Conservation (phyloP, 1,139 yeast genomes). For the Yamadazyma friedrichii region DNA sequence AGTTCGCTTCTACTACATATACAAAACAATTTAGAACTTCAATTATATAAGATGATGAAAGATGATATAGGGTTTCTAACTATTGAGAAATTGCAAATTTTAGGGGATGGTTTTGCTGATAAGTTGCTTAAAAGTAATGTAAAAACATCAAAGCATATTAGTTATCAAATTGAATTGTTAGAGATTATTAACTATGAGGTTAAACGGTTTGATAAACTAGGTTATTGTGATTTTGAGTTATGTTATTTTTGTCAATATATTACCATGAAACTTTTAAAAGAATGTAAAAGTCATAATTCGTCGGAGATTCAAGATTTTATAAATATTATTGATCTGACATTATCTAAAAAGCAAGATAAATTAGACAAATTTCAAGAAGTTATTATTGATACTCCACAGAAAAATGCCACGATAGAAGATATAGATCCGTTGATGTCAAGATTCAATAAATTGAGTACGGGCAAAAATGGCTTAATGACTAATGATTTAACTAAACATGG, state of each 20-base stretch:
- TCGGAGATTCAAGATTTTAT: constrained; percentile 21
- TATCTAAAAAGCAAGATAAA: constrained; percentile 18
- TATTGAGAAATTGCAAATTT: not conserved
- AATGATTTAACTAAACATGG: not conserved
- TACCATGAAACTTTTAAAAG: constrained; percentile 16
- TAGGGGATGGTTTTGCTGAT: constrained; percentile 3
- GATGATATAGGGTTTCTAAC: constrained; percentile 6
- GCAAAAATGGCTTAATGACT: not conserved
- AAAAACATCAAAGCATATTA: constrained; percentile 20
- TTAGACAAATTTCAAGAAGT: constrained; percentile 9
- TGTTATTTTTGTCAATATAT: constrained; percentile 30
- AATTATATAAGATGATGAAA: constrained; percentile 5
- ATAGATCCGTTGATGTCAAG: constrained; percentile 24
- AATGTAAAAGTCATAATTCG: constrained; percentile 14
- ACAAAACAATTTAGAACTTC: no score
- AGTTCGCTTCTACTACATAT: not conserved
- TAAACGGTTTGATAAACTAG: constrained; percentile 23
- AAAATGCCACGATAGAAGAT: not conserved
- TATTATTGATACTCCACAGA: not conserved
- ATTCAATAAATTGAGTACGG: constrained; percentile 15
- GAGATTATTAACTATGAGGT: constrained; percentile 36
- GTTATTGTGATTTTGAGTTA: constrained; percentile 41
- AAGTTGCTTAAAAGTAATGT: constrained; percentile 9
- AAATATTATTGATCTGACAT: constrained; percentile 21
- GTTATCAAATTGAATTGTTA: constrained; percentile 30